Percentiles rank a stretch among this genome's conserved stretches.
phyloP scores from a whole-genome alignment of 1,284 basidiomycete species.

The Coniophora puteana region DNA sequence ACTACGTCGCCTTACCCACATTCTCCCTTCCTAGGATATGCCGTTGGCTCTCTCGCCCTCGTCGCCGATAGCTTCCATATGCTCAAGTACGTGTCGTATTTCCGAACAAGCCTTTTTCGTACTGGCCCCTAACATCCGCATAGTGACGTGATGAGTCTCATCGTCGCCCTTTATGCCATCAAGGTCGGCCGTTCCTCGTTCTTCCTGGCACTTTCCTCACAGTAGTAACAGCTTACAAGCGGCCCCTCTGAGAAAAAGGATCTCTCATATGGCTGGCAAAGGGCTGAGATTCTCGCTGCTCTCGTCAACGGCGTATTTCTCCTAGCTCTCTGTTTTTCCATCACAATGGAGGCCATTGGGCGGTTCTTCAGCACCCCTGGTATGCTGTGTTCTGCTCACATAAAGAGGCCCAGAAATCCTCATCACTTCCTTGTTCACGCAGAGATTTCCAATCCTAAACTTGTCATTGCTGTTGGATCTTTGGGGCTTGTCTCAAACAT shows the following conservation, averaged over 20 bases:
- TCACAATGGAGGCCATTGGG: conserved; percentile 89
- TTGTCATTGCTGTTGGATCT: conserved; percentile 90
- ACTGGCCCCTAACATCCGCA: conserved; percentile 17
- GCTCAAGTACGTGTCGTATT: conserved; percentile 70
- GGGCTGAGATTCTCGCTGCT: conserved; percentile 97
- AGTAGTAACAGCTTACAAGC: conserved; percentile 33
- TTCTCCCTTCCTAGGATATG: conserved; percentile 71
- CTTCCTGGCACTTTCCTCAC: conserved; percentile 7
- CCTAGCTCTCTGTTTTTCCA: conserved; percentile 93
- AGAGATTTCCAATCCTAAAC: conserved; percentile 87
- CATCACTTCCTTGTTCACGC: conserved; percentile 9
- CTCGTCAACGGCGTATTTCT: conserved; percentile 97
- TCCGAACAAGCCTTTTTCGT: neutral
- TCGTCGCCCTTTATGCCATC: conserved; percentile 97
- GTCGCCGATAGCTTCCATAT: conserved; percentile 99
- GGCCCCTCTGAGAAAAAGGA: too few species aligned
- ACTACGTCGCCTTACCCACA: conserved; percentile 6
- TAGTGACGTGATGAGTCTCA: conserved; percentile 92
- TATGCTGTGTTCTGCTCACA: conserved; percentile 28
- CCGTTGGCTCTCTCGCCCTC: conserved; percentile 91
- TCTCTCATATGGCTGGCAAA: conserved; percentile 97
- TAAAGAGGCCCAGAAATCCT: conserved; percentile 8
- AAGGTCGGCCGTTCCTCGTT: conserved; percentile 48
- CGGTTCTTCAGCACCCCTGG: conserved; percentile 86
- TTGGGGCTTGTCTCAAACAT: conserved; percentile 91